Percentiles rank a stretch among this genome's conserved stretches.
phyloP scores from a whole-genome alignment of 2,329 filamentous ascomycete genomes.

The Fusarium hostae region DNA sequence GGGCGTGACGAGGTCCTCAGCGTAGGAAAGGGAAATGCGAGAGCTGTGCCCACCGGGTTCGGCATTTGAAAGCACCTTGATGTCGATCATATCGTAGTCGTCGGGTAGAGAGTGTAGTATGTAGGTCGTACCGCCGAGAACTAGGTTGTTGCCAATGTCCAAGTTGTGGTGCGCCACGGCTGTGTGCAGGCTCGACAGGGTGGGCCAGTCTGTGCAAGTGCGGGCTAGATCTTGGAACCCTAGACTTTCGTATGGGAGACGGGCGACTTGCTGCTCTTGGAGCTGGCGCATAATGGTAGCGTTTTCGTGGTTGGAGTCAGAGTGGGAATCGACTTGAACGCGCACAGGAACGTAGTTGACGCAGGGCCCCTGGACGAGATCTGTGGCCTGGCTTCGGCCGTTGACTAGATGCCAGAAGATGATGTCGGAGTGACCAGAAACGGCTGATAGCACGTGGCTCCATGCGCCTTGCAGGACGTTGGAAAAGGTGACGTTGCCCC shows the following conservation, averaged over 20 bases:
- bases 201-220: constrained; percentile 8
- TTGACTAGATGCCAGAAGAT: constrained; percentile 11
- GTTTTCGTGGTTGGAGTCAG: background rate
- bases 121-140: constrained; percentile 6
- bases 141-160: constrained; percentile 5
- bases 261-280: constrained; percentile 7
- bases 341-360: constrained; percentile 8
- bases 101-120: constrained; percentile 3
- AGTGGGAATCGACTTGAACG: constrained; percentile 7
- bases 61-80: constrained; percentile 9
- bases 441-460: constrained; percentile 5
- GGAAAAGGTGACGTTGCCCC: constrained; percentile 10
- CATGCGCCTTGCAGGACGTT: constrained; percentile 7
- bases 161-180: constrained; percentile 8
- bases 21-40: constrained; percentile 10
- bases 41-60: constrained; percentile 8
- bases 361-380: constrained; percentile 7
- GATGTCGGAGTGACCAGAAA: constrained; percentile 7
- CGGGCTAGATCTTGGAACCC: constrained; percentile 10
- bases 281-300: constrained; percentile 3
- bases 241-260: constrained; percentile 10
- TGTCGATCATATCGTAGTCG: constrained; percentile 7
- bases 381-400: constrained; percentile 8
- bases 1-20: constrained; percentile 4
- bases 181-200: constrained; percentile 6